phyloP scores from a whole-genome alignment of 148 eudicot genomes.

The Persicaria tinctoria region DNA sequence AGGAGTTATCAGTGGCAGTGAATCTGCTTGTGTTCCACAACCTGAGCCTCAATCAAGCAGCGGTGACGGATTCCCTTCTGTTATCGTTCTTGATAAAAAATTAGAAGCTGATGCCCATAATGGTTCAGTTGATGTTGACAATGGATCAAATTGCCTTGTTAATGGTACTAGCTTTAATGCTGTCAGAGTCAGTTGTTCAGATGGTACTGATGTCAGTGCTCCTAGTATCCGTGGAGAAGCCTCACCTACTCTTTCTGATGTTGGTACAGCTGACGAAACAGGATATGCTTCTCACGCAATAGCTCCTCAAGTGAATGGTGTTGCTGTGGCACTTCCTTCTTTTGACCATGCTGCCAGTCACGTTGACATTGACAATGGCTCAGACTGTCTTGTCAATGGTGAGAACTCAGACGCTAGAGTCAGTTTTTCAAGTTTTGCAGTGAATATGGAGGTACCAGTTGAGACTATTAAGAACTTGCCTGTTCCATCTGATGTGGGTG shows the following conservation, averaged over 20 bases:
- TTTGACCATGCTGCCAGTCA: slow-evolving; percentile 5
- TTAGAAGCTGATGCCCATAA: slow-evolving; percentile 2
- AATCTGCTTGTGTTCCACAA: neutral
- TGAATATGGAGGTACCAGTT: slow-evolving; percentile 8
- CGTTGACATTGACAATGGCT: slow-evolving; percentile 11
- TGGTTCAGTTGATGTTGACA: slow-evolving; percentile 8
- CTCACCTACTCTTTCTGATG: slow-evolving; percentile 14
- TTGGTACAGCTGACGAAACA: slow-evolving; percentile 12
- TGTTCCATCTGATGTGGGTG: slow-evolving; percentile 14
- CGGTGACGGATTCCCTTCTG: slow-evolving; percentile 4
- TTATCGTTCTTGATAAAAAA: neutral
- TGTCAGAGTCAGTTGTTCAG: slow-evolving; percentile 15
- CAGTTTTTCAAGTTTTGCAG: slow-evolving; percentile 16
- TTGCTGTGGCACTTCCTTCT: neutral
- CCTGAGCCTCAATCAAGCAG: neutral
- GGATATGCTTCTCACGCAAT: neutral
- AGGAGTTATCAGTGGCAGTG: no score
- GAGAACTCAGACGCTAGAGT: slow-evolving; percentile 14
- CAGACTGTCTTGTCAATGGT: neutral
- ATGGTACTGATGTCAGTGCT: slow-evolving; percentile 9
- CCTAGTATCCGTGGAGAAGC: slow-evolving; percentile 12
- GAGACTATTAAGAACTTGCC: slow-evolving; percentile 17
- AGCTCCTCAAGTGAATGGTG: neutral
- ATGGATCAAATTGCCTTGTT: slow-evolving; percentile 9
- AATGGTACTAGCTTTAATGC: slow-evolving; percentile 11